Percentiles rank a stretch among this genome's conserved stretches.
phyloP scores from a whole-genome alignment of 345 rosid species.

The Capsella bursapastoris region DNA sequence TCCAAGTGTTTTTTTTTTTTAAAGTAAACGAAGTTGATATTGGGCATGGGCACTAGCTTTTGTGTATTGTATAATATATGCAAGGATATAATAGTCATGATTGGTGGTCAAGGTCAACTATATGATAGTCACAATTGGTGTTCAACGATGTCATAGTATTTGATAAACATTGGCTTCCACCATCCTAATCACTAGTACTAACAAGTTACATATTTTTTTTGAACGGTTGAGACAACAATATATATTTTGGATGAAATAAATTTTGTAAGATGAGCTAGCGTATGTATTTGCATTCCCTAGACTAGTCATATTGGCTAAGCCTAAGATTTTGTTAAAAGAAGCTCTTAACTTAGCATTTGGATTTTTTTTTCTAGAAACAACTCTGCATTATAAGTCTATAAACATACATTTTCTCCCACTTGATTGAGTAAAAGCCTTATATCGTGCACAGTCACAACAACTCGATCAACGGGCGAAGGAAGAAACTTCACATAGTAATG shows the following conservation, averaged over 20 bases:
- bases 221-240: background rate
- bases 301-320: too few relatives aligned
- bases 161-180: slow-evolving; percentile 2
- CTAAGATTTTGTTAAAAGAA: too few relatives aligned
- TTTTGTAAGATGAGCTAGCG: background rate
- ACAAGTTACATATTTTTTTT: background rate
- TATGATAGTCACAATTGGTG: background rate
- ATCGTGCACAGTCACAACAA: slow-evolving; percentile 38
- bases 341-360: background rate
- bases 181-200: background rate
- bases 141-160: slow-evolving; percentile 9
- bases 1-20: slow-evolving; percentile 8
- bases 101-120: slow-evolving; percentile 13
- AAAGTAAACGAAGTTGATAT: background rate
- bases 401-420: slow-evolving; percentile 28
- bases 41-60: background rate
- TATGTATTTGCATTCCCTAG: too few relatives aligned
- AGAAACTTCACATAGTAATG: background rate
- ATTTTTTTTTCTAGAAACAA: slow-evolving; percentile 36
- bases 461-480: slow-evolving; percentile 26
- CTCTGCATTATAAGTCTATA: slow-evolving; percentile 4
- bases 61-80: slow-evolving; percentile 9
- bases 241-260: background rate
- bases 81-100: background rate
- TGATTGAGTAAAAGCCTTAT: slow-evolving; percentile 25